These are phyloP conservation scores for Ophiostoma angusticollis DNA, from an alignment of 2,329 filamentous ascomycete genomes.

Conservation along the genomic window DNA sequence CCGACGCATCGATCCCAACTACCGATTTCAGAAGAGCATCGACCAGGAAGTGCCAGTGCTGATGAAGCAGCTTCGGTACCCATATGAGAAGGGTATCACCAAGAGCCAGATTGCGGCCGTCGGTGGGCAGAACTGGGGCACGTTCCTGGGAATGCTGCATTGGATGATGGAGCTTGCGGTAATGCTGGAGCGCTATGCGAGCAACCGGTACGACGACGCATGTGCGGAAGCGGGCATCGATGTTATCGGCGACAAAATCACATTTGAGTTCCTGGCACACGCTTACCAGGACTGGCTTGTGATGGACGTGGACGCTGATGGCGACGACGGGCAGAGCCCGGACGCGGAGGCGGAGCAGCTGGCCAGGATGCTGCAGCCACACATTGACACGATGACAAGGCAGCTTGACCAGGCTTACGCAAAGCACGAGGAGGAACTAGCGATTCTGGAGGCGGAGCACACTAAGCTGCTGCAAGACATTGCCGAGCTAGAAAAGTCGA, in stretches of 20 bases:
- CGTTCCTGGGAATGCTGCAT: constrained; percentile 83
- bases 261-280: constrained; percentile 80
- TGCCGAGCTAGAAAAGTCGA: constrained; percentile 75
- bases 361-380: constrained; percentile 64
- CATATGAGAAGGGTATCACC: constrained; percentile 88
- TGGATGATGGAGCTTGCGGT: constrained; percentile 98
- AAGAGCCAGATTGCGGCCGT: constrained; percentile 94
- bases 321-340: constrained; percentile 54
- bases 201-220: constrained; percentile 75
- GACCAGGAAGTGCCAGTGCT: constrained; percentile 90
- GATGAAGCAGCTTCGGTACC: constrained; percentile 85
- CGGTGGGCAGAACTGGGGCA: constrained; percentile 93
- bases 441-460: constrained; percentile 77
- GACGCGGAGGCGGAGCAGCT: constrained; percentile 73
- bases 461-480: constrained; percentile 72
- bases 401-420: constrained; percentile 80
- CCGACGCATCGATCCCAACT: constrained; percentile 84
- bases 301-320: constrained; percentile 70
- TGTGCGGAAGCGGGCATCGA: constrained; percentile 82
- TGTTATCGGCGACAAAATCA: constrained; percentile 79
- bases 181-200: constrained; percentile 76
- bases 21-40: constrained; percentile 86
- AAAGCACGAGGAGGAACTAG: constrained; percentile 71
- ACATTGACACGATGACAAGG: constrained; percentile 74
- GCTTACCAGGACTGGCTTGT: constrained; percentile 91